A percentile compares a stretch with the other conserved stretches of the same genome.
phyloP scores from a whole-genome alignment of 148 eudicot genomes.

The Suaeda aralocaspica region DNA sequence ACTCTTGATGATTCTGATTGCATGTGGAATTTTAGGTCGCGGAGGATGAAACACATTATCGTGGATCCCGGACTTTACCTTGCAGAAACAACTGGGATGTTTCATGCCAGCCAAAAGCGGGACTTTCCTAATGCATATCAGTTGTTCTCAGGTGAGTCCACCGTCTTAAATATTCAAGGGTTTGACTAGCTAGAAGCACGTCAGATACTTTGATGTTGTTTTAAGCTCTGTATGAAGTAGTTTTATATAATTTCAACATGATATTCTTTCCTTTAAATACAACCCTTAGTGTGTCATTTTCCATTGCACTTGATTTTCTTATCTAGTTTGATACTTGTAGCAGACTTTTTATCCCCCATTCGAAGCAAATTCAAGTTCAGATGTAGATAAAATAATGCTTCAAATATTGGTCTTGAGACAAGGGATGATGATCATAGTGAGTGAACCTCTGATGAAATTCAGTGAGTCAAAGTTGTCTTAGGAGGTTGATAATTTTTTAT shows the following conservation, averaged over 20 bases:
- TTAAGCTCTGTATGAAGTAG: neutral
- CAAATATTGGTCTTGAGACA: too few species aligned
- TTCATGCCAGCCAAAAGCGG: conserved; percentile 72
- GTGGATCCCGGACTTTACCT: conserved; percentile 87
- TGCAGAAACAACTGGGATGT: conserved; percentile 44
- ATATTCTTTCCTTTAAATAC: neutral
- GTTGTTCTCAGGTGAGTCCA: conserved; percentile 63
- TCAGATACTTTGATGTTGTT: neutral
- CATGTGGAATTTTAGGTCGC: conserved; percentile 44
- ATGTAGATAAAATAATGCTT: neutral
- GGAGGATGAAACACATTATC: conserved; percentile 66
- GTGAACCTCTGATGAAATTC: too few species aligned
- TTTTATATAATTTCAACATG: neutral
- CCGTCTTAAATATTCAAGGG: neutral
- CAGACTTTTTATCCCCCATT: neutral
- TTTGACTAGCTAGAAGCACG: neutral
- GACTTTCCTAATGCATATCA: conserved; percentile 69
- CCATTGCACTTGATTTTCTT: neutral
- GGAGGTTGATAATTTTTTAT: too few species aligned
- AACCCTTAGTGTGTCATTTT: neutral
- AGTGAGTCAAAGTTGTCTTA: too few species aligned
- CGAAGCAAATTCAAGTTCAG: neutral
- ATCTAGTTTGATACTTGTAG: neutral
- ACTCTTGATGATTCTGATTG: neutral
- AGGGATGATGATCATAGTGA: too few species aligned